These are phyloP conservation scores for Phytophthora tentaculata DNA, from an alignment of 352 stramenopile species.

Conservation along the genomic window DNA sequence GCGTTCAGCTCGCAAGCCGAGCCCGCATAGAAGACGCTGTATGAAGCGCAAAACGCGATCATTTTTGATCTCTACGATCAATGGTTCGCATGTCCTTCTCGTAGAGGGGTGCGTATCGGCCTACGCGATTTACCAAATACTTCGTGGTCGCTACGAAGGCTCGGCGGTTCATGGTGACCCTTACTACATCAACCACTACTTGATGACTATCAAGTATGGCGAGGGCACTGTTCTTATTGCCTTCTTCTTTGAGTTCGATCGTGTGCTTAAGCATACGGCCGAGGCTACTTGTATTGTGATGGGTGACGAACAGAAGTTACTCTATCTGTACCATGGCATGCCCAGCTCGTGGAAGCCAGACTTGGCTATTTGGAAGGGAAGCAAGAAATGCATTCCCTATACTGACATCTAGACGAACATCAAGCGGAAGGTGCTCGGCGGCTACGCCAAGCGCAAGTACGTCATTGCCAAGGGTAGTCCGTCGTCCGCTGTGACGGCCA, in stretches of 20 bases:
- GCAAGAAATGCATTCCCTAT: slow-evolving; percentile 20
- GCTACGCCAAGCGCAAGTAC: slow-evolving; percentile 8
- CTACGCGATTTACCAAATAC: slow-evolving; percentile 22
- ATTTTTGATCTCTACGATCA: slow-evolving; percentile 21
- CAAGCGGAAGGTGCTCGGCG: slow-evolving; percentile 13
- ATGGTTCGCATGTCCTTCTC: slow-evolving; percentile 14
- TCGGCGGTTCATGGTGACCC: slow-evolving; percentile 17
- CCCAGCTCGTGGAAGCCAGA: too few species aligned
- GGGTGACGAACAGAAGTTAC: too few species aligned
- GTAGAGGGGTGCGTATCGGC: slow-evolving; percentile 7
- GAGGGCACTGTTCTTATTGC: background rate
- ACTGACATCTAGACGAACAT: slow-evolving; percentile 21
- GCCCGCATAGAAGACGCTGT: too few species aligned
- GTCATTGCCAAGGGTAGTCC: slow-evolving; percentile 10
- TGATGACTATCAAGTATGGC: slow-evolving; percentile 27
- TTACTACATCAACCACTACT: slow-evolving; percentile 34
- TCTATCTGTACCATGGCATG: too few species aligned
- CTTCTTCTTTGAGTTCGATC: too few species aligned
- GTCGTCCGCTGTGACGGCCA: background rate
- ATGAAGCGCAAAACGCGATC: background rate
- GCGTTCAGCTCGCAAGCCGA: too few species aligned
- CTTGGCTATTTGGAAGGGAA: slow-evolving; percentile 3
- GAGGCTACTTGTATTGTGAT: too few species aligned
- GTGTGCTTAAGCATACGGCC: too few species aligned
- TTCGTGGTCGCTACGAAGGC: slow-evolving; percentile 23